A percentile compares a stretch with the other conserved stretches of the same genome.
phyloP scores from a whole-genome alignment of 352 stramenopile genomes.

The Pythium rishiriense region DNA sequence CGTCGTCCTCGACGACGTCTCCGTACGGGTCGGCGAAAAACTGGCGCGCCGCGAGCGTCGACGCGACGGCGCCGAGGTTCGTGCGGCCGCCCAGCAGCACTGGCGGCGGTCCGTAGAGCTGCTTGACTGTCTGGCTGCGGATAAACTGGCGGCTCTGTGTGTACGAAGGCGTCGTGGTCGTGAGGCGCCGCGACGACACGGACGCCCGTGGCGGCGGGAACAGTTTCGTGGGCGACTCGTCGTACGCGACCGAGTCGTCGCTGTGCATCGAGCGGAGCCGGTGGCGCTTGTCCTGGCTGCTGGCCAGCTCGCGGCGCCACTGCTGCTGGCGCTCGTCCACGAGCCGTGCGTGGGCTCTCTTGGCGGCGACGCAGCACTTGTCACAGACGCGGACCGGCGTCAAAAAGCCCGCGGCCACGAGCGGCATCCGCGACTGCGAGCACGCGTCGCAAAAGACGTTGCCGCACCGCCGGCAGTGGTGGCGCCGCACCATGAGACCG shows the following conservation, averaged over 20 bases:
- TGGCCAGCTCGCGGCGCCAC: slow-evolving; percentile 13
- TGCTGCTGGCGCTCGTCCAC: slow-evolving; percentile 57
- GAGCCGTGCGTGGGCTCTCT: slow-evolving; percentile 68
- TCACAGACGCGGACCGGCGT: slow-evolving; percentile 79
- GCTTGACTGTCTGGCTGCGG: slow-evolving; percentile 21
- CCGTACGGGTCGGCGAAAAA: slow-evolving; percentile 21
- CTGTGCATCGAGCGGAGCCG: slow-evolving; percentile 12
- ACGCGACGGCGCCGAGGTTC: not conserved
- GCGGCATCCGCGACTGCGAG: slow-evolving; percentile 73
- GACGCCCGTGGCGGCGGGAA: slow-evolving; percentile 2
- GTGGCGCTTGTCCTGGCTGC: slow-evolving; percentile 6
- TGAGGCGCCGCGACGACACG: not conserved
- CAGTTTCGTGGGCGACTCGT: not conserved
- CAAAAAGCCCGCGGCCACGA: slow-evolving; percentile 67
- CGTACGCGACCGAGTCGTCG: slow-evolving; percentile 23
- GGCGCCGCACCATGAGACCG: slow-evolving; percentile 73
- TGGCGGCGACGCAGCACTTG: slow-evolving; percentile 72
- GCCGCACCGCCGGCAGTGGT: slow-evolving; percentile 88
- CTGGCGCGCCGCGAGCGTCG: not conserved
- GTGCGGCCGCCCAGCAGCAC: not conserved
- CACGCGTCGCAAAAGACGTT: slow-evolving; percentile 91
- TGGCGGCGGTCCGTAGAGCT: slow-evolving; percentile 4
- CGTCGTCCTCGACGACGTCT: slow-evolving; percentile 20
- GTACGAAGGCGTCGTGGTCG: not conserved
- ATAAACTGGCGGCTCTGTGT: slow-evolving; percentile 13